Percentiles rank a stretch among this genome's conserved stretches.
Evolutionary conservation across 2,329 filamentous ascomycete species (phyloP).

Genomic region (Ophiostoma novo-ulmi): DNA sequence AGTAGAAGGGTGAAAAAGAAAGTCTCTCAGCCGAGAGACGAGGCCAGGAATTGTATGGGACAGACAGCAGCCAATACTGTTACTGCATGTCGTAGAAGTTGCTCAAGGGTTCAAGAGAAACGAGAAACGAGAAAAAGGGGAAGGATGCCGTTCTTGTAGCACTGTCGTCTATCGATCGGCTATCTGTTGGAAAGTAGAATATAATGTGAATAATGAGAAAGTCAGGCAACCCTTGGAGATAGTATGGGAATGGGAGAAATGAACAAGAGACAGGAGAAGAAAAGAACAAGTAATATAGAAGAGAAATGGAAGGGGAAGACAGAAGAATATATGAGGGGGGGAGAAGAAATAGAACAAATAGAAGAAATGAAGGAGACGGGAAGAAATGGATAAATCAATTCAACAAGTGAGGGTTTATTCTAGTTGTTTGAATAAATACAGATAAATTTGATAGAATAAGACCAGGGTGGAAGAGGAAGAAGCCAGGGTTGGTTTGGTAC

Average conservation of each 20-base stretch:
- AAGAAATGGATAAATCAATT: constrained; percentile 7
- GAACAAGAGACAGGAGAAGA: neutral
- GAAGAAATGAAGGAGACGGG: constrained; percentile 9
- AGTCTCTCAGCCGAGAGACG: constrained; percentile 6
- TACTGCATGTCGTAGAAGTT: constrained; percentile 11
- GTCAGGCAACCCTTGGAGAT: neutral
- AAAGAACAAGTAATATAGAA: neutral
- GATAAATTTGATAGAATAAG: neutral
- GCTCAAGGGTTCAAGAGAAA: neutral
- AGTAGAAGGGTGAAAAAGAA: neutral
- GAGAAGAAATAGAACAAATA: neutral
- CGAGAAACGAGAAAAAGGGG: neutral
- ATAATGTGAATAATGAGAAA: neutral
- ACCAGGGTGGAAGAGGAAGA: neutral
- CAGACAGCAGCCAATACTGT: neutral
- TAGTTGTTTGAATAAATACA: neutral
- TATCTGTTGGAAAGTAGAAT: neutral
- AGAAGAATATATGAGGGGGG: neutral
- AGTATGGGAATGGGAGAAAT: neutral
- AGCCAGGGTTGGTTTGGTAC: constrained; percentile 5
- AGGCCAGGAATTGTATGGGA: constrained; percentile 5
- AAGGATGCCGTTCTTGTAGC: constrained; percentile 1
- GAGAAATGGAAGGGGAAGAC: neutral
- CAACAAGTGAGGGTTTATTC: neutral
- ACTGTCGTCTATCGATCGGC: constrained; percentile 2